Evolutionary conservation across 768 basidiomycete genomes (phyloP).

Genomic region (Xerocomellus intermedius): DNA sequence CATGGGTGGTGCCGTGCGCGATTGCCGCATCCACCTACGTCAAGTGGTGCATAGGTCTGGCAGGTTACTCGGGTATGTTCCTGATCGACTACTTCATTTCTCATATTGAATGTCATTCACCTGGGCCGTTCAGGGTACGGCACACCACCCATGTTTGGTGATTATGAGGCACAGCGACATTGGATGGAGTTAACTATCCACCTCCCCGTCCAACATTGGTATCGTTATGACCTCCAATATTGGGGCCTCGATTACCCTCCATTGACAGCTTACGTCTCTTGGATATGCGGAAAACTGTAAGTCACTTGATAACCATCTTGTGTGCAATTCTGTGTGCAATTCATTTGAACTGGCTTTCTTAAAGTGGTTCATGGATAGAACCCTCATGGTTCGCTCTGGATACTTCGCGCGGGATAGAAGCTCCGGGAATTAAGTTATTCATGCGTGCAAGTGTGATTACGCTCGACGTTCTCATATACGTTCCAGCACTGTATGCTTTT

Average conservation of each 20-base stretch:
- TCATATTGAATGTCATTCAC: neutral
- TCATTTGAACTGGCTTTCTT: slow-evolving; percentile 1
- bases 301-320: slow-evolving; percentile 30
- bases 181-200: slow-evolving; percentile 93
- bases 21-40: slow-evolving; percentile 55
- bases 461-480: slow-evolving; percentile 69
- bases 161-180: slow-evolving; percentile 92
- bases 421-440: slow-evolving; percentile 60
- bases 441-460: slow-evolving; percentile 78
- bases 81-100: neutral
- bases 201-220: slow-evolving; percentile 77
- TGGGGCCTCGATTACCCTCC: slow-evolving; percentile 98
- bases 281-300: slow-evolving; percentile 75
- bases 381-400: slow-evolving; percentile 71
- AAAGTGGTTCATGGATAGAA: slow-evolving; percentile 50
- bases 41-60: slow-evolving; percentile 71
- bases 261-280: slow-evolving; percentile 86
- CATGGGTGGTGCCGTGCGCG: slow-evolving; percentile 56
- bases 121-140: slow-evolving; percentile 46
- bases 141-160: slow-evolving; percentile 83
- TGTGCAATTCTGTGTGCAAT: neutral
- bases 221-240: slow-evolving; percentile 82
- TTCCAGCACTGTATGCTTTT: slow-evolving; percentile 72
- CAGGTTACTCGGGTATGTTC: slow-evolving; percentile 76
- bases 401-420: slow-evolving; percentile 71